Evolutionary conservation across 2,329 filamentous ascomycete genomes (phyloP), one percentile per base, ranked within the genome.

Genomic region (Macroventuria anomochaeta): DNA sequence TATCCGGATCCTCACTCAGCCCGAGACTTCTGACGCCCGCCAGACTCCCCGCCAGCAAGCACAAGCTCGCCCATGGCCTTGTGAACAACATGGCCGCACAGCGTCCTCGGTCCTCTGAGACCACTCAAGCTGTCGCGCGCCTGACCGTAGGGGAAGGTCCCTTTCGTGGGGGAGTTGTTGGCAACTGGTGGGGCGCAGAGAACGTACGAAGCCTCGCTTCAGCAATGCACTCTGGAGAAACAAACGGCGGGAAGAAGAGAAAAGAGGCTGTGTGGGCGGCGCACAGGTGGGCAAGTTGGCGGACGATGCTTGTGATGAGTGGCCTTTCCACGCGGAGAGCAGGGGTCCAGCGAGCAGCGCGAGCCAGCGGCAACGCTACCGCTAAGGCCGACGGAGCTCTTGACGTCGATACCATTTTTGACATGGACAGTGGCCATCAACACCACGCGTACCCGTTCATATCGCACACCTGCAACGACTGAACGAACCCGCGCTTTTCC

Each of bases 1-100:
- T 80, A 68, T 85, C 81, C 53, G 69, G 71, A 54, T 76, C 68
- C 55, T 76, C 72, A 23, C 46, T 63, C 58, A 70, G 46, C 7
- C 71, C 73, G n/a, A 73, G 54, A 31, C 65, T 72, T 52, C 46
- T 57, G 34, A 58, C 67, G 42, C 65, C 63, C 33, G 57, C 56
- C 63, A 70, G 65, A 59, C 69, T 75, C 60, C 69, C 70, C 50
- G 69, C 72, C 61, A 76, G 66, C 64, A 76, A 68, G 67, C 67
- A 69, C 59, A 75, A 60, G 62, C 67, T 69, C 43, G 65, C 60
- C 71, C 70, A 75, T 65, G 68, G 64, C 53, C 61, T 65, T 50
- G 65, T 63, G 50, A 74, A 68, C 57, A 71, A 48, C 71, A 76
- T 76, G 53, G 55, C 65, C 39, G 64, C 59, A 57, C 57, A 53